Percentiles rank a stretch among this genome's conserved stretches.
These are phyloP conservation scores for Hortiboletus flavorubellus DNA, from an alignment of 768 basidiomycete genomes.

Conservation along the genomic window DNA sequence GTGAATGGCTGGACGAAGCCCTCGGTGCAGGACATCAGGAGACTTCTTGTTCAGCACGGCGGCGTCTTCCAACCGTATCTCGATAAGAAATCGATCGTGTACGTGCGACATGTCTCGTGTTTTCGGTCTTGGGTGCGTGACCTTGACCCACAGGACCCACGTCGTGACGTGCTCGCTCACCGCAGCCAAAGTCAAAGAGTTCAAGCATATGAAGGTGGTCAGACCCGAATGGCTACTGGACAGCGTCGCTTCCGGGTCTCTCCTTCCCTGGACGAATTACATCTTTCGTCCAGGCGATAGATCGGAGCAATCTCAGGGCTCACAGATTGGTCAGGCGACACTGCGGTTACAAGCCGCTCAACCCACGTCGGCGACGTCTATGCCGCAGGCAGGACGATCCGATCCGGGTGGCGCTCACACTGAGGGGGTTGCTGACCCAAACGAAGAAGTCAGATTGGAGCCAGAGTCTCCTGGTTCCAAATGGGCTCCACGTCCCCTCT, in stretches of 20 bases:
- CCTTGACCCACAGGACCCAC: conserved; percentile 59
- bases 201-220: conserved; percentile 87
- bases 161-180: conserved; percentile 91
- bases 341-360: conserved; percentile 11
- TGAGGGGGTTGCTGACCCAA: conserved; percentile 1
- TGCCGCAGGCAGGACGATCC: neutral
- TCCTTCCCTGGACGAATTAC: conserved; percentile 82
- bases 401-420: neutral
- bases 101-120: conserved; percentile 23
- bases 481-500: conserved; percentile 24
- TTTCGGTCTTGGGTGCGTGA: neutral
- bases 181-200: conserved; percentile 84
- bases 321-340: conserved; percentile 18
- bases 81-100: conserved; percentile 74
- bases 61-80: conserved; percentile 84
- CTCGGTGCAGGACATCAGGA: conserved; percentile 78
- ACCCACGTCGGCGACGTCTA: neutral
- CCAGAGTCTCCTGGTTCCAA: conserved; percentile 3
- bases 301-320: conserved; percentile 49
- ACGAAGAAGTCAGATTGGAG: neutral
- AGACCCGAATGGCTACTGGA: conserved; percentile 85
- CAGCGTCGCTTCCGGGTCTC: conserved; percentile 59
- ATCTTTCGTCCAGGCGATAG: conserved; percentile 52
- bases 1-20: conserved; percentile 90
- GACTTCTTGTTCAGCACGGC: conserved; percentile 78